phyloP scores from a whole-genome alignment of 768 basidiomycete genomes.

The Trametes cubensis region DNA sequence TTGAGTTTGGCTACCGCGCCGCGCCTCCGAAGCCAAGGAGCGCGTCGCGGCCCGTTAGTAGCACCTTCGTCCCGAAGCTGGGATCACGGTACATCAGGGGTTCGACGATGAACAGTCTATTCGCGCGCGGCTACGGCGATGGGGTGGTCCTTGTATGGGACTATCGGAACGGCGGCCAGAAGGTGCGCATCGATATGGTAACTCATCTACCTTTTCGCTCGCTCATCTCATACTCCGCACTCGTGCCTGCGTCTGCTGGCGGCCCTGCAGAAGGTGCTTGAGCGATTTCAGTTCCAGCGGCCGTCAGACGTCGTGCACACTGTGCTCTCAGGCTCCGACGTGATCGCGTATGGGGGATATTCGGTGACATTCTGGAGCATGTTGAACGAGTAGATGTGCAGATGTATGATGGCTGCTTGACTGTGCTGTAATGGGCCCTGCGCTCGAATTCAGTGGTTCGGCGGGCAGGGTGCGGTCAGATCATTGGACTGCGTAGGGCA shows the following conservation, averaged over 20 bases:
- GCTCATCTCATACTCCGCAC: slow-evolving; percentile 1
- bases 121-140: slow-evolving; percentile 50
- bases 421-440: not conserved
- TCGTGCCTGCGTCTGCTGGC: slow-evolving; percentile 6
- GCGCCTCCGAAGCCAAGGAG: slow-evolving; percentile 23
- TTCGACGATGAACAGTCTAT: slow-evolving; percentile 43
- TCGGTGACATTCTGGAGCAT: slow-evolving; percentile 41
- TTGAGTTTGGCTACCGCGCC: slow-evolving; percentile 48
- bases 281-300: slow-evolving; percentile 37
- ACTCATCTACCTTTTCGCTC: slow-evolving; percentile 11
- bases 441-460: slow-evolving; percentile 11
- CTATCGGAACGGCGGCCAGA: slow-evolving; percentile 43
- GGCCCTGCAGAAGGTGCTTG: slow-evolving; percentile 39
- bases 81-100: slow-evolving; percentile 40
- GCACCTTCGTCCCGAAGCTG: slow-evolving; percentile 13
- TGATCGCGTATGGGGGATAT: slow-evolving; percentile 45
- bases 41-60: slow-evolving; percentile 6
- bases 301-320: slow-evolving; percentile 44
- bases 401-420: slow-evolving; percentile 1
- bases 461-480: slow-evolving; percentile 4
- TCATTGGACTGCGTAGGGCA: slow-evolving; percentile 10
- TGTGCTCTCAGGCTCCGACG: slow-evolving; percentile 41
- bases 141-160: slow-evolving; percentile 49
- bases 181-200: slow-evolving; percentile 38
- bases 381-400: slow-evolving; percentile 7